Percentiles rank a stretch among this genome's conserved stretches.
Conservation (phyloP, 1,284 basidiomycete genomes). For the Microstroma glucosiphilum region DNA sequence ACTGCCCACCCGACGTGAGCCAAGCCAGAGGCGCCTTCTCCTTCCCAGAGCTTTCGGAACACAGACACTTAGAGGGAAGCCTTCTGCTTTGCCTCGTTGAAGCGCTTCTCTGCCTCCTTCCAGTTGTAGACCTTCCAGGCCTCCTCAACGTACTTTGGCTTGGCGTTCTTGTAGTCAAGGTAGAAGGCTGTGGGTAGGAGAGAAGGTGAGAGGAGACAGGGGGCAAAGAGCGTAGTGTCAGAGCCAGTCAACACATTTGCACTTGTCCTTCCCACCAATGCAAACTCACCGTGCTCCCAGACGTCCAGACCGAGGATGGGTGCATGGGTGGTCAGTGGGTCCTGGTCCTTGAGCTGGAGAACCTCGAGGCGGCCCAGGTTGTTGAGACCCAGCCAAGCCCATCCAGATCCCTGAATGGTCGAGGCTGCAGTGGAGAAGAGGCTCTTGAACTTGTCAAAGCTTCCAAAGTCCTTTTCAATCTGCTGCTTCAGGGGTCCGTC, state of each 20-base stretch:
- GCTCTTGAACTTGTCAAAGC: slow-evolving; percentile 68
- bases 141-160: slow-evolving; percentile 44
- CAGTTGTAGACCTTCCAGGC: slow-evolving; percentile 51
- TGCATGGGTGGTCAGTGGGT: slow-evolving; percentile 77
- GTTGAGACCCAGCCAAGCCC: slow-evolving; percentile 74
- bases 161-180: slow-evolving; percentile 34
- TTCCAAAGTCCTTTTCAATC: slow-evolving; percentile 77
- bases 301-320: slow-evolving; percentile 95
- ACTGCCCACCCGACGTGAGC: too few species aligned
- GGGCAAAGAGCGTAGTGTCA: background rate
- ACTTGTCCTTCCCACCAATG: background rate
- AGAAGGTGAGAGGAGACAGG: background rate
- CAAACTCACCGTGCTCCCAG: slow-evolving; percentile 69
- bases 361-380: slow-evolving; percentile 64
- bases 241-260: background rate
- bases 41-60: background rate
- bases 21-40: too few species aligned
- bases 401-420: slow-evolving; percentile 91
- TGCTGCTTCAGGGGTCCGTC: slow-evolving; percentile 68
- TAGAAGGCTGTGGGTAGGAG: slow-evolving; percentile 27
- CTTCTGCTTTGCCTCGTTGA: slow-evolving; percentile 38
- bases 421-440: slow-evolving; percentile 82
- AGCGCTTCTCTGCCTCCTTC: slow-evolving; percentile 47
- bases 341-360: slow-evolving; percentile 87
- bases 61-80: slow-evolving; percentile 14